A percentile compares a stretch with the other conserved stretches of the same genome.
These are phyloP conservation scores for Hypoxylon sp. DNA, from an alignment of 2,329 filamentous ascomycete species.

Conservation along the genomic window DNA sequence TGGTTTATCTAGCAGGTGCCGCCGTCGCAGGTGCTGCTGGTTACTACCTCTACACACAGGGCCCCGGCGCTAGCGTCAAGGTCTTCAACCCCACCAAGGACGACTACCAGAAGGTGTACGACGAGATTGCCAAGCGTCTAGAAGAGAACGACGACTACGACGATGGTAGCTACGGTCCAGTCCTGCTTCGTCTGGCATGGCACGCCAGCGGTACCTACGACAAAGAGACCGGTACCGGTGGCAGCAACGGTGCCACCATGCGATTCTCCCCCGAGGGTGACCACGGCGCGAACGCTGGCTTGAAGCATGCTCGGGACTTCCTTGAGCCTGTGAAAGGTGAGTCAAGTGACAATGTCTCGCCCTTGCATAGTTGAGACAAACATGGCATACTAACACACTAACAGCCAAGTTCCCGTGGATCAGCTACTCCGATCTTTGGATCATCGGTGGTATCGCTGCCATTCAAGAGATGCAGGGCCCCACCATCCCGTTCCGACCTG, in stretches of 20 bases:
- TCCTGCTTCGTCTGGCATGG: conserved; percentile 92
- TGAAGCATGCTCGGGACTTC: conserved; percentile 90
- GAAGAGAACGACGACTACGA: conserved; percentile 96
- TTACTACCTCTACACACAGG: conserved; percentile 75
- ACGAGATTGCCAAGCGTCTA: conserved; percentile 83
- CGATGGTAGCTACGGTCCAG: conserved; percentile 94
- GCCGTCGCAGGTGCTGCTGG: conserved; percentile 74
- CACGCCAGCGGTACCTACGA: conserved; percentile 95
- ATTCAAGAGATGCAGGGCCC: conserved; percentile 97
- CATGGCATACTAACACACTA: conserved; percentile 37
- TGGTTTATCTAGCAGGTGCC: conserved; percentile 72
- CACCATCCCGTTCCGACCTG: conserved; percentile 87
- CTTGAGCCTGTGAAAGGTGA: conserved; percentile 86
- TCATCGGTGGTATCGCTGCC: conserved; percentile 84
- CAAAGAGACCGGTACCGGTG: conserved; percentile 87
- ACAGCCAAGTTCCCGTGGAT: conserved; percentile 92
- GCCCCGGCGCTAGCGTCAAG: conserved; percentile 65
- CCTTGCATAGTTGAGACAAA: conserved; percentile 7
- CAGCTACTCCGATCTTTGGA: conserved; percentile 96
- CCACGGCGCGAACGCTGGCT: conserved; percentile 94
- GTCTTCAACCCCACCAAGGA: conserved; percentile 81
- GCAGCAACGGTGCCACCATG: conserved; percentile 98
- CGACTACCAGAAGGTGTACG: conserved; percentile 97
- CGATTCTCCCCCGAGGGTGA: conserved; percentile 89
- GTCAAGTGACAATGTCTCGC: conserved; percentile 10